Conservation (phyloP, 2,329 filamentous ascomycete genomes). For the Exophiala viscosa region DNA sequence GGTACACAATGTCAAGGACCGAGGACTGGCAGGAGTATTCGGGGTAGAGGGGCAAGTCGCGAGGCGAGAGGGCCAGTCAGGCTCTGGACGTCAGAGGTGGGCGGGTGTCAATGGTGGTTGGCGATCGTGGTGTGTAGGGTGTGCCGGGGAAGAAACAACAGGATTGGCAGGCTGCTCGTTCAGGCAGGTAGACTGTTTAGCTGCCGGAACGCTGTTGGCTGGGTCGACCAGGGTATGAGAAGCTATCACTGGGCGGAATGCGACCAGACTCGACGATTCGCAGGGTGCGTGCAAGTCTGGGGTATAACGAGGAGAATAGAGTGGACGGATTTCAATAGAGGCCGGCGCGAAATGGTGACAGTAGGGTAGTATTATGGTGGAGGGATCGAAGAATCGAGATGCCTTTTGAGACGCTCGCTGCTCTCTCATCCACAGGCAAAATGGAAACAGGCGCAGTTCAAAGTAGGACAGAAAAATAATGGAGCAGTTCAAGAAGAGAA, state of each 20-base stretch:
- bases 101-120: constrained; percentile 17
- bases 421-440: too few species aligned
- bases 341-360: not conserved
- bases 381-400: not conserved
- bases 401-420: too few species aligned
- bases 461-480: too few species aligned
- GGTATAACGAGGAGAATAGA: not conserved
- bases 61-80: constrained; percentile 3
- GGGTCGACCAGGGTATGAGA: constrained; percentile 5
- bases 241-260: constrained; percentile 10
- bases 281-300: constrained; percentile 1
- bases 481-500: too few species aligned
- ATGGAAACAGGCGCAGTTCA: too few species aligned
- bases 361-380: not conserved
- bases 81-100: constrained; percentile 20
- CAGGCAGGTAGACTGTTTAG: constrained; percentile 15
- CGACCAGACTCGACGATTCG: constrained; percentile 13
- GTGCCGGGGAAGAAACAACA: constrained; percentile 9
- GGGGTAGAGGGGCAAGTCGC: constrained; percentile 5
- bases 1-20: constrained; percentile 5
- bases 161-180: constrained; percentile 18
- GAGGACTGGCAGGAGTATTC: constrained; percentile 8
- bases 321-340: not conserved
- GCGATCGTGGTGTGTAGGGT: constrained; percentile 16
- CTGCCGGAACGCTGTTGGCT: constrained; percentile 19